Evolutionary conservation across 2,329 filamentous ascomycete species (phyloP).

Genomic region (Aspergillus bombycis): DNA sequence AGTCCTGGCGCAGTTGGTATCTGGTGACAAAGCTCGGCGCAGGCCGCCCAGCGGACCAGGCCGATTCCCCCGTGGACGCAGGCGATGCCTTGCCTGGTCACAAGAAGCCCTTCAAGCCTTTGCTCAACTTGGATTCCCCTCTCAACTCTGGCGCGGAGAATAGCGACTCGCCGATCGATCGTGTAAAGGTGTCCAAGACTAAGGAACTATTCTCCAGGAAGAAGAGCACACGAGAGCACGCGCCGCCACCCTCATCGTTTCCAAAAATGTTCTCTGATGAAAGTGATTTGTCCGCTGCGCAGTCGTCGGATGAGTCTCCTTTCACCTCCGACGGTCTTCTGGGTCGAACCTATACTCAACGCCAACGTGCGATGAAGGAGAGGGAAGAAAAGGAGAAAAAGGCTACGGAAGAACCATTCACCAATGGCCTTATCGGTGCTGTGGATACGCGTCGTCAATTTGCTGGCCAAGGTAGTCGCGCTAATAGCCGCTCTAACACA

Average conservation of each 20-base stretch:
- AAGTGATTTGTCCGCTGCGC: conserved; percentile 20
- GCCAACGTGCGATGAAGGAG: conserved; percentile 45
- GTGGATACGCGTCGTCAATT: conserved; percentile 44
- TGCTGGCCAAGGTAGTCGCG: not conserved
- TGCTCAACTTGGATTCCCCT: conserved; percentile 66
- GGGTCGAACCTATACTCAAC: conserved; percentile 44
- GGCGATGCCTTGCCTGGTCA: conserved; percentile 17
- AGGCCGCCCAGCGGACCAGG: conserved; percentile 43
- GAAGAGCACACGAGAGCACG: conserved; percentile 32
- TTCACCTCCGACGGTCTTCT: conserved; percentile 43
- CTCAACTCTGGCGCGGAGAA: conserved; percentile 42
- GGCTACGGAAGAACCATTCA: conserved; percentile 50
- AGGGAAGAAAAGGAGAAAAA: conserved; percentile 38
- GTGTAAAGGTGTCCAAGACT: conserved; percentile 16
- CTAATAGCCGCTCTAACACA: conserved; percentile 36
- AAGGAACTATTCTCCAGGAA: conserved; percentile 32
- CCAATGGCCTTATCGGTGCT: conserved; percentile 56
- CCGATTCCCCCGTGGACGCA: conserved; percentile 18
- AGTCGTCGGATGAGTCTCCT: conserved; percentile 29
- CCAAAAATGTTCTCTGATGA: conserved; percentile 32
- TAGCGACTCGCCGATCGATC: conserved; percentile 29
- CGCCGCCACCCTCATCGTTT: conserved; percentile 34
- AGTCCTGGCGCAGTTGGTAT: conserved; percentile 91
- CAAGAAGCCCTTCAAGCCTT: conserved; percentile 60
- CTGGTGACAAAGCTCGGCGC: conserved; percentile 72